Evolutionary conservation across 768 basidiomycete genomes (phyloP).

Genomic region (Boletus reticuloceps): DNA sequence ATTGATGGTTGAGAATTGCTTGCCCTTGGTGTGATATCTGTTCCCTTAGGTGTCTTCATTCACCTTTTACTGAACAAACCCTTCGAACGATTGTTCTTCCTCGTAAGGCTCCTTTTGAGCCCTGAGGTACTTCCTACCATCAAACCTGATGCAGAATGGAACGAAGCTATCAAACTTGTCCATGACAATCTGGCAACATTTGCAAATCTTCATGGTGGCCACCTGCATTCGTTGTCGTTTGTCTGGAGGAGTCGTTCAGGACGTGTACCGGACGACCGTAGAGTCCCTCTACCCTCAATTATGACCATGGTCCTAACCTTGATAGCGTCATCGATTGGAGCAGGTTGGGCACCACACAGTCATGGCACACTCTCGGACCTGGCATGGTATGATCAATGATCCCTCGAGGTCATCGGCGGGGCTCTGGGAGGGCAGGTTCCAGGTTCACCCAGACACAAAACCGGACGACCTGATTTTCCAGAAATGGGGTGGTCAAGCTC

Average conservation of each 20-base stretch:
- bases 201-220: conserved; percentile 81
- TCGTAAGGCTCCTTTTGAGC: conserved; percentile 57
- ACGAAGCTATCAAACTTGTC: conserved; percentile 75
- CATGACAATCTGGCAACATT: conserved; percentile 87
- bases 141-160: conserved; percentile 64
- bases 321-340: conserved; percentile 71
- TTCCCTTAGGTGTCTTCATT: conserved; percentile 83
- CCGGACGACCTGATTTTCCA: conserved; percentile 53
- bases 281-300: conserved; percentile 52
- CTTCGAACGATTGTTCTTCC: conserved; percentile 61
- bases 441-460: conserved; percentile 84
- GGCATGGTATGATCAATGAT: conserved; percentile 63
- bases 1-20: conserved; percentile 84
- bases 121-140: conserved; percentile 61
- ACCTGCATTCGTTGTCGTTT: conserved; percentile 80
- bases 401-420: conserved; percentile 81
- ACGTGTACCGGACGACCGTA: conserved; percentile 49
- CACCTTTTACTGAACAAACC: conserved; percentile 80
- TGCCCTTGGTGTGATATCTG: conserved; percentile 80
- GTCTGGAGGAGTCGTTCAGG: conserved; percentile 76
- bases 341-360: conserved; percentile 58
- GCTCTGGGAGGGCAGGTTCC: conserved; percentile 81
- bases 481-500: conserved; percentile 29
- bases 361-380: conserved; percentile 68
- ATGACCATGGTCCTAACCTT: conserved; percentile 77